Evolutionary conservation across 2,329 filamentous ascomycete species (phyloP), one percentile per base, ranked within the genome.

Genomic region (Neopestalotiopsis sp.): DNA sequence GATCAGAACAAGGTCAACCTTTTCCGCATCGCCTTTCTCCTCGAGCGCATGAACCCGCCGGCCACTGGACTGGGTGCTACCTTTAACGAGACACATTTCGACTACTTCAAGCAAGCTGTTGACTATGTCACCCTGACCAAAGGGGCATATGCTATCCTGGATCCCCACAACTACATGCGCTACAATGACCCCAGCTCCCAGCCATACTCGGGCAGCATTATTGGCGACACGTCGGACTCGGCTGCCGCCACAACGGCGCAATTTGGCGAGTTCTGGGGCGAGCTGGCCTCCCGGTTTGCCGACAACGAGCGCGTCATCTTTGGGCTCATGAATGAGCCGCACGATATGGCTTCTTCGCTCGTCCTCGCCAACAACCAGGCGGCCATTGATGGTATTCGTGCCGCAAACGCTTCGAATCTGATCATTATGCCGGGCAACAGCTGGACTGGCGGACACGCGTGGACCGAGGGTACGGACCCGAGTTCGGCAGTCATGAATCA

Each of bases 111-210:
- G 69, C 75, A 83, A 59, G 83, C 85, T 0, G 80, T 86, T 1
- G 82, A 85, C 74, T 85, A 86, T 71, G 84, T 86, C 71, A 86
- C 84, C 1, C 73, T 80, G 40, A 84, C 79, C 14, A 84, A 84
- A 71, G 82, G 80, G 0, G 79, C 80, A 0, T 81, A 86, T 70
- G 81, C 79, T 10, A 84, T 87, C 69, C 75, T 87, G 2, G 84
- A 86, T 72, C 84, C 84, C 2, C 85, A 86, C 76, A 86, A 85
- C 74, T 85, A 86, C 73, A 86, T 86, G 85, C 80, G 84, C 4
- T 87, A 87, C 75, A 86, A 86, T 71, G 79, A 87, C 72, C 85
- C 85, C 1, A 83, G 80, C 20, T 78, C 79, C 38, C 85, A 87
- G 72, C 84, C 85, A 3, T 81, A 76, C 67, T 82, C 80, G 6